phyloP scores from a whole-genome alignment of 2,329 filamentous ascomycete genomes.

The Dothideomycetes sp. region DNA sequence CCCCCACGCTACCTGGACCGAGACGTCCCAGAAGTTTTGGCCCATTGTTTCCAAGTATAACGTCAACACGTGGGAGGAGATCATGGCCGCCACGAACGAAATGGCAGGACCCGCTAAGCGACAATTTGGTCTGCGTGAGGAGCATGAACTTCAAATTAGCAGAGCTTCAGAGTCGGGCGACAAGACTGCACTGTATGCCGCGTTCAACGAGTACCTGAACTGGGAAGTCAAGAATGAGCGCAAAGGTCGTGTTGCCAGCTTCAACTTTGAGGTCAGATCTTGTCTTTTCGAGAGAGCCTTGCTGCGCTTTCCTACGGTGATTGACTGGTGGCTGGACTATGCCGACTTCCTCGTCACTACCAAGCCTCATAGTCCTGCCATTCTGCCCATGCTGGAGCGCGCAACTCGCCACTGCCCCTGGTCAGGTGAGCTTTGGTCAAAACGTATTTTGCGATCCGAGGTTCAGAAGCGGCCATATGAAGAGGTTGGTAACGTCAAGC shows the following conservation, averaged over 20 bases:
- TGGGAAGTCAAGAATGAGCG: slow-evolving; percentile 61
- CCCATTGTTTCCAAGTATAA: slow-evolving; percentile 59
- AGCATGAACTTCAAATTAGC: slow-evolving; percentile 55
- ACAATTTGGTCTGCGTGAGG: slow-evolving; percentile 52
- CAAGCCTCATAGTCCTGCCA: slow-evolving; percentile 24
- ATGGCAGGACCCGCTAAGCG: slow-evolving; percentile 53
- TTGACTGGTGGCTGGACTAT: slow-evolving; percentile 74
- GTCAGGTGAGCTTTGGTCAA: slow-evolving; percentile 83
- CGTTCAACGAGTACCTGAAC: slow-evolving; percentile 60
- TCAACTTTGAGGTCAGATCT: slow-evolving; percentile 43
- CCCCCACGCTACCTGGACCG: slow-evolving; percentile 66
- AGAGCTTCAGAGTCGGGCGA: slow-evolving; percentile 48
- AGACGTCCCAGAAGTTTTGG: slow-evolving; percentile 65
- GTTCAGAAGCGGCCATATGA: slow-evolving; percentile 64
- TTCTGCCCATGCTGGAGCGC: slow-evolving; percentile 64
- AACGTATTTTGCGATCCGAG: slow-evolving; percentile 77
- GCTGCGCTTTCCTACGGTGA: slow-evolving; percentile 60
- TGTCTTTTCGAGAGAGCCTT: slow-evolving; percentile 70
- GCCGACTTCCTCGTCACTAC: slow-evolving; percentile 55
- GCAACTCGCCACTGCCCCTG: slow-evolving; percentile 87
- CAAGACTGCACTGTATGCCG: slow-evolving; percentile 42
- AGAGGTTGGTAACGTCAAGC: slow-evolving; percentile 81
- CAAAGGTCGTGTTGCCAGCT: slow-evolving; percentile 18
- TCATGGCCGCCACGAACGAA: slow-evolving; percentile 58
- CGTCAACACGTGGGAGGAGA: slow-evolving; percentile 56